Conservation (phyloP, 768 basidiomycete species). For the Mycena polygramma region DNA sequence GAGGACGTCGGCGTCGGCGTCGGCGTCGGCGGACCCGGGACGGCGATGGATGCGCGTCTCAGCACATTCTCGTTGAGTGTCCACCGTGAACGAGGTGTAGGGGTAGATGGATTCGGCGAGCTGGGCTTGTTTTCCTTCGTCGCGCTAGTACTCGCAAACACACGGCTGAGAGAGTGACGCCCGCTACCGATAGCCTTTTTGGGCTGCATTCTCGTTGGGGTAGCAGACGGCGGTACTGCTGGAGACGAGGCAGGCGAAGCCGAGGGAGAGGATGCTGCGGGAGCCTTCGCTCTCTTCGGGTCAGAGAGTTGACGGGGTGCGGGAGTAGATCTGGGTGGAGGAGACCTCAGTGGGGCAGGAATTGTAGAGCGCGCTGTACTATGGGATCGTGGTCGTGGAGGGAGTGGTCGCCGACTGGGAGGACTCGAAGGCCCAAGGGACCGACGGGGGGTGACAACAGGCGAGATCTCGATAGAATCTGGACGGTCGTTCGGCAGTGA, state of each 20-base stretch:
- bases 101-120: conserved; percentile 29
- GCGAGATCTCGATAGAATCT: conserved; percentile 6
- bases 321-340: conserved; percentile 27
- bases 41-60: conserved; percentile 43
- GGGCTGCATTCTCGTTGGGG: conserved; percentile 14
- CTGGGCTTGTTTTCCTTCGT: conserved; percentile 39
- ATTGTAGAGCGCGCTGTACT: conserved; percentile 29
- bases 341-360: conserved; percentile 31
- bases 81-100: conserved; percentile 41
- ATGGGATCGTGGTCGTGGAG: too few relatives aligned
- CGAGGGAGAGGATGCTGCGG: conserved; percentile 11
- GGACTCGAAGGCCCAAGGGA: conserved; percentile 30
- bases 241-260: conserved; percentile 23
- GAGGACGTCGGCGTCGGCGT: too few relatives aligned
- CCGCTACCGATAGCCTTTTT: conserved; percentile 37
- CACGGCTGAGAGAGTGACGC: conserved; percentile 51
- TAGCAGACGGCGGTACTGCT: background rate
- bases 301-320: conserved; percentile 13
- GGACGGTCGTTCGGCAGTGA: conserved; percentile 44
- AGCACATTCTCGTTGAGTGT: conserved; percentile 51
- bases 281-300: conserved; percentile 25
- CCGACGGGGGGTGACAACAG: conserved; percentile 15
- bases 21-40: conserved; percentile 32
- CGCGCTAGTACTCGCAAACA: conserved; percentile 31
- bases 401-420: conserved; percentile 11